Base-by-base conservation (phyloP, 2,329 filamentous ascomycete genomes). In the Fusarium succisae region DNA sequence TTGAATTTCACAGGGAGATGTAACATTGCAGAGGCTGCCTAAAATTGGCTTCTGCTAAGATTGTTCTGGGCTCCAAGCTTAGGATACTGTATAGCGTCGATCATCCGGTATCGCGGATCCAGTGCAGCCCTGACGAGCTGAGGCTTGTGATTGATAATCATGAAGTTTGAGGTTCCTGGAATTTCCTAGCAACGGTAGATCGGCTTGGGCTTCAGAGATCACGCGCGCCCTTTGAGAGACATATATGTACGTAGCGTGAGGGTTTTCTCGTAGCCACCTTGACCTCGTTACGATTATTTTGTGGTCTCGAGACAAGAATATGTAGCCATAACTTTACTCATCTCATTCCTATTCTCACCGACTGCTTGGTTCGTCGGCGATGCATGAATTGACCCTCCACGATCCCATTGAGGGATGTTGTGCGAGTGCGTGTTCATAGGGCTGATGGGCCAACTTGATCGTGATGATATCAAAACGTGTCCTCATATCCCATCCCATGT, bases 161-260 rank as follows among this genome's bases (percentile, higher is more conserved):
- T 51, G 26, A 28, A 54, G 64, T 66, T 26, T n/a, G 41, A 65
- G 45, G 45, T 70, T 70, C 66, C 72, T 74, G 60, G 39, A 63
- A 58, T 38, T 54, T 48, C 69, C 68, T 70, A 58, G 44, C 17
- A 35, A 56, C 41, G 48, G 54, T 56, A 72, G 57, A 55, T 70
- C 56, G 35, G 37, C 45, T 50, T 54, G 58, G 59, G 51, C 37
- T 39, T 41, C 37, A 39, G 20, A 41, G 35, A 55, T 69, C 54
- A 69, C 67, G 50, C 71, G 69, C 72, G 72, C 72, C 72, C 63
- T 74, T 72, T 65, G 41, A 43, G 50, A 51, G 72, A 75, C 72
- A 72, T 35, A 39, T 53, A 59, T 57, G 68, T 69, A 69, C 41
- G 45, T 67, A 66, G 61, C 39, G 70, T 71, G 69, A 60, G 66